Conservation (phyloP, 1,284 basidiomycete species). For the Apiotrichum domesticum region DNA sequence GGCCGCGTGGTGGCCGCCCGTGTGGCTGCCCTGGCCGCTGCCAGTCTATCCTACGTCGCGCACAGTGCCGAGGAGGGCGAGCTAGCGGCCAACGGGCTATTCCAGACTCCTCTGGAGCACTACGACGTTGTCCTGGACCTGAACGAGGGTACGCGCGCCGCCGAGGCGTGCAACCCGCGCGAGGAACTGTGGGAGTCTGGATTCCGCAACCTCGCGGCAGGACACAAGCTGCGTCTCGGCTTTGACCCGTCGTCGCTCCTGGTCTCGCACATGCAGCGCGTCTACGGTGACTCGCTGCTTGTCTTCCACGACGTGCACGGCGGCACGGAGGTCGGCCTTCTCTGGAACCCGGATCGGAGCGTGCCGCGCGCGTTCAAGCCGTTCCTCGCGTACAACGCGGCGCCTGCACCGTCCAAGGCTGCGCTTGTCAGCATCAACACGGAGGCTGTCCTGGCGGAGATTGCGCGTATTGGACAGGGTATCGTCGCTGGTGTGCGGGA, state of each 20-base stretch:
- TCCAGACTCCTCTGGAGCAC: constrained; percentile 72
- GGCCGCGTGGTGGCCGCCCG: constrained; percentile 65
- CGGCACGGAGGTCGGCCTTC: constrained; percentile 68
- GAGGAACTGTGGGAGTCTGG: constrained; percentile 30
- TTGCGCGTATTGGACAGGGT: constrained; percentile 69
- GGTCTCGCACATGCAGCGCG: constrained; percentile 60
- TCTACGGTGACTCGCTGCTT: constrained; percentile 70
- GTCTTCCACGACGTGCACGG: constrained; percentile 83
- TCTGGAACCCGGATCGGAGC: constrained; percentile 69
- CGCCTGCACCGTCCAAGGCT: constrained; percentile 40
- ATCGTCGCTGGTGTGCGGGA: constrained; percentile 51
- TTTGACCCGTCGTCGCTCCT: constrained; percentile 75
- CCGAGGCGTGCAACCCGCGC: constrained; percentile 51
- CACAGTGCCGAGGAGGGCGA: constrained; percentile 20
- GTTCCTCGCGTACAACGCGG: constrained; percentile 68
- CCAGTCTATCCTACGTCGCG: constrained; percentile 53
- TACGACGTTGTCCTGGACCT: constrained; percentile 84
- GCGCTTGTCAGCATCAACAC: constrained; percentile 67
- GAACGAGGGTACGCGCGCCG: constrained; percentile 64
- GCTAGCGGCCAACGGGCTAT: constrained; percentile 58
- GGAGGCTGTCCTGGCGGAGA: constrained; percentile 64
- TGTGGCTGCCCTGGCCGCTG: constrained; percentile 63
- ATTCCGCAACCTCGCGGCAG: constrained; percentile 27
- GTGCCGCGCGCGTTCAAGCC: constrained; percentile 65
- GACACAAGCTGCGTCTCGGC: constrained; percentile 4